Evolutionary conservation across 768 basidiomycete species (phyloP).

Genomic region (Lactarius psammicola): DNA sequence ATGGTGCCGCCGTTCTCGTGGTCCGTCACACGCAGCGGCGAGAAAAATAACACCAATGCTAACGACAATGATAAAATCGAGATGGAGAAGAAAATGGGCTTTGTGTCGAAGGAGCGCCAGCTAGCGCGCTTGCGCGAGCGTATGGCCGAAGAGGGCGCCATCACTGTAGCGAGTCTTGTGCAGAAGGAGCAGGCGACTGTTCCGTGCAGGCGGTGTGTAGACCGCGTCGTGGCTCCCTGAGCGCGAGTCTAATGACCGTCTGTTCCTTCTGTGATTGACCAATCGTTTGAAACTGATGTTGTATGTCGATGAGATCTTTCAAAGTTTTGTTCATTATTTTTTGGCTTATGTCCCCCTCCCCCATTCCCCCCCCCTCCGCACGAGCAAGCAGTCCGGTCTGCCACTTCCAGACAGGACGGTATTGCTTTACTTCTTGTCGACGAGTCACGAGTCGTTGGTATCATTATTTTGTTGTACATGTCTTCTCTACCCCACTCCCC

Average conservation of each 20-base stretch:
- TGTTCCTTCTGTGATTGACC: neutral
- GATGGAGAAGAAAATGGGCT: conserved; percentile 32
- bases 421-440: conserved; percentile 1
- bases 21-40: conserved; percentile 18
- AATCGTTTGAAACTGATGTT: no score
- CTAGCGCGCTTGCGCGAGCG: conserved; percentile 59
- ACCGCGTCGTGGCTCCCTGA: conserved; percentile 25
- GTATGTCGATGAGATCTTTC: conserved; percentile 14
- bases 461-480: conserved; percentile 23
- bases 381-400: neutral
- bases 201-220: conserved; percentile 17
- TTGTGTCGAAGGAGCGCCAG: conserved; percentile 64
- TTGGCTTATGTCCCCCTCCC: conserved; percentile 9
- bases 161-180: neutral
- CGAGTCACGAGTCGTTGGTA: conserved; percentile 19
- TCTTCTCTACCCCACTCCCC: neutral
- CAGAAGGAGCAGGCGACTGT: neutral
- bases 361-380: neutral
- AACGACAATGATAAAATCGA: conserved; percentile 30
- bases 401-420: neutral
- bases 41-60: neutral
- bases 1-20: conserved; percentile 49
- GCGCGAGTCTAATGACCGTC: neutral
- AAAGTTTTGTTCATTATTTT: neutral
- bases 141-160: conserved; percentile 42